Evolutionary conservation across 257 asterid species (phyloP), one percentile per base, ranked within the genome.

Genomic region (Apocynum venetum): DNA sequence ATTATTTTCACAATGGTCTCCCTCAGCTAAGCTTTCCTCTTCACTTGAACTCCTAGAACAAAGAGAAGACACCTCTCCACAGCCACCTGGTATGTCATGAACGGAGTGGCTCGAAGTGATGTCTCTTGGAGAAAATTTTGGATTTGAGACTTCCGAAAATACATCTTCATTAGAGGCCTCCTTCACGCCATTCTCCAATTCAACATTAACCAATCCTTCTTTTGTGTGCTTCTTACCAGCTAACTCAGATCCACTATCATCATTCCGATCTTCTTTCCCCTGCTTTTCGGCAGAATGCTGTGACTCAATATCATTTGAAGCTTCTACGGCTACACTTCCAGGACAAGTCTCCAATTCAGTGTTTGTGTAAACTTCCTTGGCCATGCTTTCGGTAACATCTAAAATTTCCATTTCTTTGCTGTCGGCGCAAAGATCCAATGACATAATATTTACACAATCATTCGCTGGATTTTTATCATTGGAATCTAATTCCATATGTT

Each of bases 81-180:
- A 91, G 56, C 90, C 93, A 79, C 87, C 89, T 55, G 9, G 70
- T 41, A 78, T 88, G 68, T 87, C 89, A 71, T 86, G 94, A 19
- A 77, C 77, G 14, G 86, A 84, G 63, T 83, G 95, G 80, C 91
- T 85, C 25, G 96, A 93, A 71, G 94, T 81, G 13, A 84, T 83
- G 9, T 87, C 92, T 81, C 89, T 86, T 0, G 96, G 99, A 64
- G 99, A 91, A 78, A 79, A 79, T 66, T 87, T 86, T 8, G 98
- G 98, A 79, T 96, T 86, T 51, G 91, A 88, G 78, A 96, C 97
- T 79, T 96, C 99, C 6, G 99, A 93, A 51, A 88, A 77, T 68
- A 89, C 80, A 83, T 96, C 99, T 82, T 93, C 98, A 76, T 89
- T 91, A 46, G 96, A 91, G 72, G 87, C 84, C 78, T 91, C 99